phyloP scores from a whole-genome alignment of 805 yeast species.

The Saccharomycopsis schoenii region DNA sequence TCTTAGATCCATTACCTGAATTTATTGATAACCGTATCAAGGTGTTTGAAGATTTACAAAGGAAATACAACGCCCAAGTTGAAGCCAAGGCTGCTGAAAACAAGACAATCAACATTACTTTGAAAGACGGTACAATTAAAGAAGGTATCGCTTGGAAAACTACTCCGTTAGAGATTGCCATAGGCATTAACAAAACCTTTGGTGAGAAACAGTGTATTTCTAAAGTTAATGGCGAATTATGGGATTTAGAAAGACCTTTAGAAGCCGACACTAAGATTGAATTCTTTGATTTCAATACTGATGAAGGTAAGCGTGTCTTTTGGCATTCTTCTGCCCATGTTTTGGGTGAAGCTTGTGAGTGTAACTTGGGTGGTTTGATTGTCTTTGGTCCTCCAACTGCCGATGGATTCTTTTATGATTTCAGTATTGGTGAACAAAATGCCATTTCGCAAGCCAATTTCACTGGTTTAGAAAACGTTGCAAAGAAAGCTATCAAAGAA shows the following conservation, averaged over 20 bases:
- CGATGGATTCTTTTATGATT: slow-evolving; percentile 96
- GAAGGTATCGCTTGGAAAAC: slow-evolving; percentile 85
- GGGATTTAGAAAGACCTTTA: slow-evolving; percentile 94
- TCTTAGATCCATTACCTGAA: slow-evolving; percentile 69
- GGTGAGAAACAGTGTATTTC: slow-evolving; percentile 85
- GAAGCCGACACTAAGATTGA: slow-evolving; percentile 63
- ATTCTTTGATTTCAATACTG: slow-evolving; percentile 81
- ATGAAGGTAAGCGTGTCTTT: slow-evolving; percentile 92
- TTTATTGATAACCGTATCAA: slow-evolving; percentile 72
- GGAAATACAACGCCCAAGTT: slow-evolving; percentile 61
- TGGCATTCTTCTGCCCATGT: slow-evolving; percentile 99
- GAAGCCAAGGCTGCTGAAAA: slow-evolving; percentile 51
- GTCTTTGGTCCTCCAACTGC: slow-evolving; percentile 95
- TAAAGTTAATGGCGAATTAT: slow-evolving; percentile 78
- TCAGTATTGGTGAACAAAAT: slow-evolving; percentile 68
- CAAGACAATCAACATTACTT: slow-evolving; percentile 59
- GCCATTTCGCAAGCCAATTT: slow-evolving; percentile 79
- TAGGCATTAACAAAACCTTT: slow-evolving; percentile 75
- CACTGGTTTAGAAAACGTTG: slow-evolving; percentile 71
- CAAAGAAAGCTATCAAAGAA: slow-evolving; percentile 85
- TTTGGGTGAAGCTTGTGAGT: slow-evolving; percentile 95
- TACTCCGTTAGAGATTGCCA: slow-evolving; percentile 78
- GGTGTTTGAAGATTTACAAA: slow-evolving; percentile 72
- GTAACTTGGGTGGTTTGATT: slow-evolving; percentile 90
- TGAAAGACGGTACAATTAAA: slow-evolving; percentile 77